A percentile compares a stretch with the other conserved stretches of the same genome.
Evolutionary conservation across 2,329 filamentous ascomycete genomes (phyloP).

Genomic region (Curvularia eragrostidis): DNA sequence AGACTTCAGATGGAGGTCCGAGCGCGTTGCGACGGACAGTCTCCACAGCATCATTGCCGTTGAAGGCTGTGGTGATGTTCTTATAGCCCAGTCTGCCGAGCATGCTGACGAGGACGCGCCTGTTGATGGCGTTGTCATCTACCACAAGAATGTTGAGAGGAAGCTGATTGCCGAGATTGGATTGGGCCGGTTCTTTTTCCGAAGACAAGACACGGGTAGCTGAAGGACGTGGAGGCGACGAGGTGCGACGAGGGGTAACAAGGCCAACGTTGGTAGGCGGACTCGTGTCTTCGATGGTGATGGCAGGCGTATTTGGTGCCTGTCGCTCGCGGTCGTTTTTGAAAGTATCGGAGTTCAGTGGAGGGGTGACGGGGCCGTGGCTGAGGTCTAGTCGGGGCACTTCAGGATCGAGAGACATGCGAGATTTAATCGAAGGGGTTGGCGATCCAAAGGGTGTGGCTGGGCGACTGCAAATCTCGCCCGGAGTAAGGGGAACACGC

Average conservation of each 20-base stretch:
- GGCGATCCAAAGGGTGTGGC: conserved; percentile 58
- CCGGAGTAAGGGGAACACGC: conserved; percentile 65
- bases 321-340: conserved; percentile 24
- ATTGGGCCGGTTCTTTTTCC: conserved; percentile 27
- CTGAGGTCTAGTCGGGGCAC: conserved; percentile 23
- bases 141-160: conserved; percentile 73
- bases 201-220: conserved; percentile 27
- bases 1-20: conserved; percentile 42
- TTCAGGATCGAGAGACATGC: conserved; percentile 41
- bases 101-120: conserved; percentile 70
- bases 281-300: conserved; percentile 20
- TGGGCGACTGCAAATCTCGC: conserved; percentile 59
- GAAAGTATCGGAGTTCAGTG: conserved; percentile 33
- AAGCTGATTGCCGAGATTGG: conserved; percentile 62
- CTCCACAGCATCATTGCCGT: conserved; percentile 71
- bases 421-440: conserved; percentile 46
- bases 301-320: conserved; percentile 18
- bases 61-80: conserved; percentile 68
- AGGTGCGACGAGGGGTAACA: conserved; percentile 38
- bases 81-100: conserved; percentile 71
- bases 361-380: conserved; percentile 39
- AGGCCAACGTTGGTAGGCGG: conserved; percentile 26
- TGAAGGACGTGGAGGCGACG: conserved; percentile 36
- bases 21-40: conserved; percentile 58
- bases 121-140: conserved; percentile 76